phyloP scores from a whole-genome alignment of 192 early-diverging fungal species.

The Kickxella alabastrina region DNA sequence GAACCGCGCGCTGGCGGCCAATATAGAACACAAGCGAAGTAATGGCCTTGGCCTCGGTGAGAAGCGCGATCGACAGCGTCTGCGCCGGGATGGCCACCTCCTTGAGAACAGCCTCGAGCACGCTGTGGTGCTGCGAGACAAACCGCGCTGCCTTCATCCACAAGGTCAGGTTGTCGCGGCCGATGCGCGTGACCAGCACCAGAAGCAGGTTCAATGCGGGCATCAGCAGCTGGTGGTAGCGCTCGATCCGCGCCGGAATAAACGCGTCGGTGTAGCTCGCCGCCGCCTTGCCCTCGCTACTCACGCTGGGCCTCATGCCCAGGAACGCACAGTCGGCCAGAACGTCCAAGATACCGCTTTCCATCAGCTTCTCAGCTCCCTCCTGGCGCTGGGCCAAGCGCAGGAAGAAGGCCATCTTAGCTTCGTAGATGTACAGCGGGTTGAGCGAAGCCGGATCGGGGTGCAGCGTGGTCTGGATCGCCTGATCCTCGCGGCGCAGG shows the following conservation, averaged over 20 bases:
- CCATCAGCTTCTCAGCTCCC: constrained; percentile 73
- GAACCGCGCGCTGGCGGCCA: constrained; percentile 45
- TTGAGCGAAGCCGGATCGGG: constrained; percentile 55
- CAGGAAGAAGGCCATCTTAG: constrained; percentile 77
- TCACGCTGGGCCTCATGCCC: constrained; percentile 55
- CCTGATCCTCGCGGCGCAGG: constrained; percentile 60
- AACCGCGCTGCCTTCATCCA: constrained; percentile 49
- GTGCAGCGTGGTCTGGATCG: constrained; percentile 51
- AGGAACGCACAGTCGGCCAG: constrained; percentile 71
- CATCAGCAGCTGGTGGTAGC: constrained; percentile 62
- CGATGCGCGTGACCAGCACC: constrained; percentile 44
- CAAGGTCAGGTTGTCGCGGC: constrained; percentile 47
- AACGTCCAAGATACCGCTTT: constrained; percentile 74
- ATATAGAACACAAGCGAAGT: constrained; percentile 35
- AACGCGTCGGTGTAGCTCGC: constrained; percentile 35
- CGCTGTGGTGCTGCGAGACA: constrained; percentile 41
- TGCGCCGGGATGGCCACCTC: constrained; percentile 24
- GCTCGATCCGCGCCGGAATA: constrained; percentile 48
- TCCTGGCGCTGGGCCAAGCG: constrained; percentile 69
- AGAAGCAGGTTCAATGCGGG: constrained; percentile 61
- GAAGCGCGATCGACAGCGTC: constrained; percentile 32
- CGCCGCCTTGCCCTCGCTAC: constrained; percentile 3
- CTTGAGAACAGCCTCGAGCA: constrained; percentile 39
- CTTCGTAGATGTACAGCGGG: constrained; percentile 69
- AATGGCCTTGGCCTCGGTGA: constrained; percentile 36